Base-by-base conservation (phyloP, 164 flowering plant genomes). In the Platanus orientalis region DNA sequence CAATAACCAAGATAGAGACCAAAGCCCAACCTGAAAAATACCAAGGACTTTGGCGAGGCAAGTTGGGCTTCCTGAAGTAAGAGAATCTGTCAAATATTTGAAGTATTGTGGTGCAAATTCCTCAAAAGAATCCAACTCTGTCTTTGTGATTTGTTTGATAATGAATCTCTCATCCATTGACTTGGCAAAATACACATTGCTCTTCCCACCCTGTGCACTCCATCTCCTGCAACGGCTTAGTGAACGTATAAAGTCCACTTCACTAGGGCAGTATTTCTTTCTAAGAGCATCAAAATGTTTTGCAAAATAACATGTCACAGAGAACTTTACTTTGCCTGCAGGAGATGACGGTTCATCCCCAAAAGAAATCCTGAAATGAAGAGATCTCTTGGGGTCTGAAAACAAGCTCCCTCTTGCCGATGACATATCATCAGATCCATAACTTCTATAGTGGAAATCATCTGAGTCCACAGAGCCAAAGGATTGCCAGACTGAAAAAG, bases 201-300 rank as follows among this genome's bases (percentile, higher is more conserved):
- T 81, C 63, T 83, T 83, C 16, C 87, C 87, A 6, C 87, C 87
- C 71, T 83, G 80, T 13, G 84, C 87, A 58, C 83, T 73, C 87
- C 87, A 83, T 57, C 68, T 73, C 63, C 48, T 74, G 66, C 87
- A 79, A 47, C 84, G 84, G 71, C 87, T 79, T 66, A 83, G 64
- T 4, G 84, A 83, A n/a, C 84, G 71, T 1, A 83, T 62, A 67
- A 75, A 81, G 45, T 83, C 81, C 5, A 79, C 70, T 71, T 79
- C 79, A 55, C 70, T 72, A 17, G 83, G 82, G 69, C 87, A 80
- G 71, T 84, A 83, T 66, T 71, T 80, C 72, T 71, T 75, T 47
- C 87, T 75, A 34, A 83, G 79, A 10, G 71, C 54, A 36, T 81
- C 81, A 74, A 83, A 83, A 57, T 75, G 77, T 67, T 77, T 79